A percentile compares a stretch with the other conserved stretches of the same genome.
These are phyloP conservation scores for Suillus subalutaceus DNA, from an alignment of 768 basidiomycete genomes.

Conservation along the genomic window DNA sequence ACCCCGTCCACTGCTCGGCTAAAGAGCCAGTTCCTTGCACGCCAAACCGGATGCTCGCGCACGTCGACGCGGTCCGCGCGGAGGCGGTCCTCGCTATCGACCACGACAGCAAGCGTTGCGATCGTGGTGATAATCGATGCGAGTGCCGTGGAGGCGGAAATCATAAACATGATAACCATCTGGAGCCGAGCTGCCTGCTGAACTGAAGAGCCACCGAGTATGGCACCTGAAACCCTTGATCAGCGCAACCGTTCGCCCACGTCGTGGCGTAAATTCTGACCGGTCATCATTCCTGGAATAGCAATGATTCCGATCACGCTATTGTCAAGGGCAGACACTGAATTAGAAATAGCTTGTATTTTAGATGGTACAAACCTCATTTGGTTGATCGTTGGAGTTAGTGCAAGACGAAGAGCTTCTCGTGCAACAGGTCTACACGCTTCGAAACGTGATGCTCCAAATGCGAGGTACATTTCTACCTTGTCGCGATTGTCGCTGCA, in stretches of 20 bases:
- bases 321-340: slow-evolving; percentile 1
- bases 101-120: slow-evolving; percentile 59
- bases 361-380: slow-evolving; percentile 61
- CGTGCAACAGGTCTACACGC: slow-evolving; percentile 80
- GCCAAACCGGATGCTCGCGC: slow-evolving; percentile 35
- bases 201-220: slow-evolving; percentile 83
- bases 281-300: slow-evolving; percentile 57
- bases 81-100: slow-evolving; percentile 70
- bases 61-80: slow-evolving; percentile 62
- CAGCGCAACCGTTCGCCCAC: neutral
- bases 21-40: slow-evolving; percentile 35
- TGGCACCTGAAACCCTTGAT: slow-evolving; percentile 87
- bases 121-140: slow-evolving; percentile 67
- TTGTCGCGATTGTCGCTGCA: slow-evolving; percentile 81
- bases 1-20: slow-evolving; percentile 18
- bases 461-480: slow-evolving; percentile 83
- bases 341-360: neutral
- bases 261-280: neutral
- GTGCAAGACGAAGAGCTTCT: slow-evolving; percentile 77
- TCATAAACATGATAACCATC: slow-evolving; percentile 96
- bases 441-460: slow-evolving; percentile 83
- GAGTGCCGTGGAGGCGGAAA: slow-evolving; percentile 75
- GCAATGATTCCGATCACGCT: slow-evolving; percentile 77
- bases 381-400: slow-evolving; percentile 82
- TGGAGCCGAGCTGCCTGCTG: slow-evolving; percentile 85